phyloP scores from a whole-genome alignment of 495 filamentous ascomycete species.

The Jackrogersella minutella region DNA sequence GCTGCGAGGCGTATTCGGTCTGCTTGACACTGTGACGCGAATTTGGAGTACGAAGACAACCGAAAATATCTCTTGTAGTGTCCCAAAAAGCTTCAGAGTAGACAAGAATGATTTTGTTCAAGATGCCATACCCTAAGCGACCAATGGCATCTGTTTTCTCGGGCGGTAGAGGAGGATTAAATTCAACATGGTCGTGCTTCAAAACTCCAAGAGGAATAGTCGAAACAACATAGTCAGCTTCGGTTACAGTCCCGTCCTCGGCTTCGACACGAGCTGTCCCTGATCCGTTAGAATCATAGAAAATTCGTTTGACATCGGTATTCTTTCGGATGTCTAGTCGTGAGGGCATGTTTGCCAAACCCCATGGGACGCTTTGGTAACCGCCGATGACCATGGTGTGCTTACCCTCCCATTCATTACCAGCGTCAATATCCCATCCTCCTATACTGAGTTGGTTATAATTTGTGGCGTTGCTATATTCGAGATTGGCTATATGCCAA shows the following conservation, averaged over 20 bases:
- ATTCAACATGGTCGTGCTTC: slow-evolving; percentile 76
- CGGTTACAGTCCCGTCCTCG: slow-evolving; percentile 76
- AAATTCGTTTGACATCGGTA: slow-evolving; percentile 45
- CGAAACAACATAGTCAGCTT: slow-evolving; percentile 86
- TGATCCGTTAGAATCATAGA: slow-evolving; percentile 41
- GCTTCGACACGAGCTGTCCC: slow-evolving; percentile 70
- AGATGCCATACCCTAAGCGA: slow-evolving; percentile 89
- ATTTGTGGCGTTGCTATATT: slow-evolving; percentile 94
- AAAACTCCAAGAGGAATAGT: slow-evolving; percentile 90
- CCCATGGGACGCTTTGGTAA: slow-evolving; percentile 88
- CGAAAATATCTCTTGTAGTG: slow-evolving; percentile 90
- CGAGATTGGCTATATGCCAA: slow-evolving; percentile 98
- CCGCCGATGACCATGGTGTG: slow-evolving; percentile 93
- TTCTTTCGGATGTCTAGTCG: slow-evolving; percentile 83
- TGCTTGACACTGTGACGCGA: slow-evolving; percentile 62
- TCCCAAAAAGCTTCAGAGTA: slow-evolving; percentile 95
- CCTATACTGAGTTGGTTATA: slow-evolving; percentile 85
- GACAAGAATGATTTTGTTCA: slow-evolving; percentile 95
- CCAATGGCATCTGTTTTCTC: slow-evolving; percentile 85
- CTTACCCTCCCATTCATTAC: slow-evolving; percentile 95
- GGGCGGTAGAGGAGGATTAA: slow-evolving; percentile 82
- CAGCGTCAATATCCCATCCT: slow-evolving; percentile 95
- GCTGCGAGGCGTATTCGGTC: slow-evolving; percentile 60
- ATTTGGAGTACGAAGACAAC: slow-evolving; percentile 75
- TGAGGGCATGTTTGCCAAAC: slow-evolving; percentile 76